Evolutionary conservation across 2,329 filamentous ascomycete species (phyloP), one percentile per base, ranked within the genome.

Genomic region (Aspergillus costaricaensis): DNA sequence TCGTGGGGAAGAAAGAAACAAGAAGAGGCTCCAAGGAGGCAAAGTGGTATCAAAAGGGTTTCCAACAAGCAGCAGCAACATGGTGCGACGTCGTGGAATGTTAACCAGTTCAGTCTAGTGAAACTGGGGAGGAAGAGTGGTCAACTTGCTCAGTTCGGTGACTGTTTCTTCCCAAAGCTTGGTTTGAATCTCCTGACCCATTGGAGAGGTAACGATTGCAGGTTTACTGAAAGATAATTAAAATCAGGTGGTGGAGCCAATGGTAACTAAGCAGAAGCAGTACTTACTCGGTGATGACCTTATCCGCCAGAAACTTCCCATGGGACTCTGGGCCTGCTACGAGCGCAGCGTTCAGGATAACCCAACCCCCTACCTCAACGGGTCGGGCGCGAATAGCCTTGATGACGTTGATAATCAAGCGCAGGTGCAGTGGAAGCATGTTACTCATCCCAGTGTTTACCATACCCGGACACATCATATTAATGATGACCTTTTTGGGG

Each of bases 391-490:
- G 15, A 17, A 41, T 17, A 7, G 39, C 39, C n/a, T 41, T 41
- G n/a, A 41, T 17, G 7, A 64, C 21, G 41, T 61, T 60, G 32
- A 64, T n/a, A 8, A 66, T 3, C 38, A 61, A 17, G 5, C 64
- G 60, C 15, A 68, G 5, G 43, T 64, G 50, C 4, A 69, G n/a
- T 3, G 66, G 66, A 17, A 66, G 54, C 38, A 63, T 51, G 39
- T 64, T 58, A 21, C 61, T 66, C 50, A 71, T 62, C 21, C 44
- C 47, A 0, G 68, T 71, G n/a, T 62, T 57, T 5, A 72, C 58
- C 55, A 71, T 58, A 1, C 67, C 71, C 0, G 71, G 70, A 57
- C 68, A 72, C 23, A 70, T 48, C 58, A 70, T 69, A 51, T 73
- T 73, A 41, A 72, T 23, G 38, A 70, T 53, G 9, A 72, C 56